These are phyloP conservation scores for Phytophthora ohioensis DNA, from an alignment of 352 stramenopile species.

Conservation along the genomic window DNA sequence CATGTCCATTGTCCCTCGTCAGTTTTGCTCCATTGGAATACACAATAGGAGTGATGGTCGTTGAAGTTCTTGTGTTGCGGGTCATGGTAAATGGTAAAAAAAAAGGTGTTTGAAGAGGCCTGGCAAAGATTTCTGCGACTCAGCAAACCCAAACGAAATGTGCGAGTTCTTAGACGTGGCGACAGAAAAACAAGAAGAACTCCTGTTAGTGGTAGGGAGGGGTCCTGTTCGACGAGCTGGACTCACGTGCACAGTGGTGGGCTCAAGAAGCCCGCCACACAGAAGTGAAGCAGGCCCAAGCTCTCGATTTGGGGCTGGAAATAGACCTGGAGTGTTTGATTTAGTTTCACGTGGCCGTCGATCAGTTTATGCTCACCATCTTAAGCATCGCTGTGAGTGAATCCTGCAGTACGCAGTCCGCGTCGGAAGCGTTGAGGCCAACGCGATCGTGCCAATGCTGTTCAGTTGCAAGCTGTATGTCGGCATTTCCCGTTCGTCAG, in stretches of 20 bases:
- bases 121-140: slow-evolving; percentile 42
- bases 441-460: slow-evolving; percentile 92
- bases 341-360: slow-evolving; percentile 92
- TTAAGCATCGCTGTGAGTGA: slow-evolving; percentile 96
- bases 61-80: no score
- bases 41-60: no score
- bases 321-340: slow-evolving; percentile 77
- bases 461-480: slow-evolving; percentile 92
- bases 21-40: no score
- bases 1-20: no score
- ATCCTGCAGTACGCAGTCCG: slow-evolving; percentile 86
- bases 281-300: slow-evolving; percentile 19
- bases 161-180: slow-evolving; percentile 44
- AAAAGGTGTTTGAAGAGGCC: neutral
- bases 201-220: slow-evolving; percentile 87
- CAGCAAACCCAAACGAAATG: slow-evolving; percentile 77
- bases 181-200: slow-evolving; percentile 45
- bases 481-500: slow-evolving; percentile 77
- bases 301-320: slow-evolving; percentile 33
- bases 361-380: slow-evolving; percentile 97
- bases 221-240: slow-evolving; percentile 91
- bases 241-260: slow-evolving; percentile 95
- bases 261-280: slow-evolving; percentile 53
- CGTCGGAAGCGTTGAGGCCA: slow-evolving; percentile 85
- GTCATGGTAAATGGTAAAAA: no score